phyloP scores from a whole-genome alignment of 75 land plant species.

The Pinus albicaulis region DNA sequence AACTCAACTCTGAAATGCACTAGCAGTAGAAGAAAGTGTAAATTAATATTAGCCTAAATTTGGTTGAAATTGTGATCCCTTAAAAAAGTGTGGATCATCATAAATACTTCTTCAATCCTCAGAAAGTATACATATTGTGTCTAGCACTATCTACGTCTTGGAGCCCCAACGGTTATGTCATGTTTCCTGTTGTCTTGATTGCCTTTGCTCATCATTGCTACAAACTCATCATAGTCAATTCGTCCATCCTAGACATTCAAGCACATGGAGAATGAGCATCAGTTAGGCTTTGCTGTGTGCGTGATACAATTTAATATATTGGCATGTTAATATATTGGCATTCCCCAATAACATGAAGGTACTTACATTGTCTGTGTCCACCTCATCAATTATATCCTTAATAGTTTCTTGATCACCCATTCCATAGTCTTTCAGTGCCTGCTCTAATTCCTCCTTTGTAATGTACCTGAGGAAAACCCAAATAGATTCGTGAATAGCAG shows the following conservation, averaged over 20 bases:
- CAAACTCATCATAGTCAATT: constrained; percentile 34
- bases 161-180: constrained; percentile 20
- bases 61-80: too few relatives aligned
- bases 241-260: constrained; percentile 26
- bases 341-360: neutral
- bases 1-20: too few relatives aligned
- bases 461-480: constrained; percentile 44
- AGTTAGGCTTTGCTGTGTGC: too few relatives aligned
- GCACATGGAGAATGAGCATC: too few relatives aligned
- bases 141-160: constrained; percentile 14
- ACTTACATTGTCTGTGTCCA: constrained; percentile 79
- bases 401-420: constrained; percentile 90
- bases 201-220: constrained; percentile 36
- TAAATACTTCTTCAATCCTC: too few relatives aligned
- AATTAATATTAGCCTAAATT: too few relatives aligned
- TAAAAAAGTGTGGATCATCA: too few relatives aligned
- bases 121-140: neutral
- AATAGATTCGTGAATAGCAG: too few relatives aligned
- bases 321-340: too few relatives aligned
- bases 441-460: constrained; percentile 76
- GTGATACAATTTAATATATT: too few relatives aligned
- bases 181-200: constrained; percentile 17
- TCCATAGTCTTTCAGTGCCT: constrained; percentile 74
- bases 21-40: too few relatives aligned
- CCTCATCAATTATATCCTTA: constrained; percentile 81